A percentile compares a stretch with the other conserved stretches of the same genome.
Conservation (phyloP, 108 stramenopile genomes). For the Cyclostephanos tholiformis region DNA sequence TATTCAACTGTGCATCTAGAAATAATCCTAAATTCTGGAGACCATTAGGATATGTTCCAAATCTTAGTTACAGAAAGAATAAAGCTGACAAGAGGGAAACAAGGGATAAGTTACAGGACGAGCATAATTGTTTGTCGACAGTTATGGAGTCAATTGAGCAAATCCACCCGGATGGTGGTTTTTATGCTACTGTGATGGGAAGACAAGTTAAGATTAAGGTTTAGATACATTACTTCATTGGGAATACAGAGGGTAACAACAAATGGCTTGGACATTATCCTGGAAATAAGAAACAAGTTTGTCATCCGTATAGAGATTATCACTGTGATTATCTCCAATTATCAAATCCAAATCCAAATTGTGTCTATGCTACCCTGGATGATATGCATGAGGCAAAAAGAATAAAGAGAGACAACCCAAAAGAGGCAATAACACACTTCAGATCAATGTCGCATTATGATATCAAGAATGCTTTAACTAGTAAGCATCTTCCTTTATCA, state of each 20-base stretch:
- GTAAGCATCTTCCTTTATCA: not conserved
- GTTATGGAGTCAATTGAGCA: not conserved
- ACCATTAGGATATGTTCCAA: not conserved
- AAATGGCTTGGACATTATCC: not conserved
- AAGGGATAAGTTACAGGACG: not conserved
- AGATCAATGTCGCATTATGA: not conserved
- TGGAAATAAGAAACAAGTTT: not conserved
- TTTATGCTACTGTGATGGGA: not conserved
- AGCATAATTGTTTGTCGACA: not conserved
- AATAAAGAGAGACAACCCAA: not conserved
- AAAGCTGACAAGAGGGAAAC: not conserved
- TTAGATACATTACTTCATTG: slow-evolving; percentile 1
- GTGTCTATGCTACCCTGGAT: not conserved
- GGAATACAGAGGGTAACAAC: not conserved
- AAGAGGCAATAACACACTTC: not conserved
- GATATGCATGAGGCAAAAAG: not conserved
- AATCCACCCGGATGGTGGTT: not conserved
- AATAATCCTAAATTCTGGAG: no score
- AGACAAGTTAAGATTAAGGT: not conserved
- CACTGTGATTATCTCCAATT: not conserved
- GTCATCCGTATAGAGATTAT: slow-evolving; percentile 1
- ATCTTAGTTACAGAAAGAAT: not conserved
- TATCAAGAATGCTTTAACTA: not conserved
- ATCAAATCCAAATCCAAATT: not conserved
- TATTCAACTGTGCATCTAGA: not conserved